Conservation (phyloP, 768 basidiomycete species). For the Tylopilus balloui region DNA sequence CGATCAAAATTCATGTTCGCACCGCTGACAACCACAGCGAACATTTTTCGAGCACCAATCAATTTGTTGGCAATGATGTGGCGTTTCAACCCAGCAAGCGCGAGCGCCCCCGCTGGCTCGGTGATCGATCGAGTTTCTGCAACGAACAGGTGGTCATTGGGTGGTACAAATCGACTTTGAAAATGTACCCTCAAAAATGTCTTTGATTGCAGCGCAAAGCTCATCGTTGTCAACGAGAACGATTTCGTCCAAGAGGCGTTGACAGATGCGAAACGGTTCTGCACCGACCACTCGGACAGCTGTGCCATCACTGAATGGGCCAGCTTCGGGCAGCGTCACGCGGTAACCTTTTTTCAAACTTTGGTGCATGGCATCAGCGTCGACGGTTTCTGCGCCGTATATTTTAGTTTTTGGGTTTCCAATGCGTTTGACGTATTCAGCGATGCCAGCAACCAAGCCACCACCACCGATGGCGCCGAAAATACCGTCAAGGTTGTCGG, state of each 20-base stretch:
- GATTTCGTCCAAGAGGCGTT: constrained; percentile 75
- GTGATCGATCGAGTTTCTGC: constrained; percentile 89
- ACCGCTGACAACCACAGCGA: constrained; percentile 89
- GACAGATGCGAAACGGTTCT: constrained; percentile 92
- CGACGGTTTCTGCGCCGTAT: constrained; percentile 89
- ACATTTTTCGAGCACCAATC: constrained; percentile 77
- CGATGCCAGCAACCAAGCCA: constrained; percentile 86
- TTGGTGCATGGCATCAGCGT: constrained; percentile 89
- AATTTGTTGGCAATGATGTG: constrained; percentile 80
- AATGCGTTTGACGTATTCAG: constrained; percentile 89
- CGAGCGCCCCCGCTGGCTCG: constrained; percentile 93
- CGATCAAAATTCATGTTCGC: constrained; percentile 99
- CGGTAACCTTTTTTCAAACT: constrained; percentile 80
- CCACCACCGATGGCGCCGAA: constrained; percentile 95
- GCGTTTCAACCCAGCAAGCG: constrained; percentile 86
- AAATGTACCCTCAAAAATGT: constrained; percentile 87
- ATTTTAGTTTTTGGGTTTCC: constrained; percentile 80
- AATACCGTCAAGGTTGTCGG: constrained; percentile 75
- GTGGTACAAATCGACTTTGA: not conserved
- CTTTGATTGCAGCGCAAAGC: constrained; percentile 97
- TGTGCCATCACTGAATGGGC: constrained; percentile 96
- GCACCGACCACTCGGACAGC: constrained; percentile 94
- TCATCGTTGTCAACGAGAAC: constrained; percentile 91
- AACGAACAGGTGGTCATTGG: not conserved
- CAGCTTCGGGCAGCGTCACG: constrained; percentile 82